These are phyloP conservation scores for Plasmodium knowlesi DNA, from an alignment of 169 alveolate species.

Conservation along the genomic window DNA sequence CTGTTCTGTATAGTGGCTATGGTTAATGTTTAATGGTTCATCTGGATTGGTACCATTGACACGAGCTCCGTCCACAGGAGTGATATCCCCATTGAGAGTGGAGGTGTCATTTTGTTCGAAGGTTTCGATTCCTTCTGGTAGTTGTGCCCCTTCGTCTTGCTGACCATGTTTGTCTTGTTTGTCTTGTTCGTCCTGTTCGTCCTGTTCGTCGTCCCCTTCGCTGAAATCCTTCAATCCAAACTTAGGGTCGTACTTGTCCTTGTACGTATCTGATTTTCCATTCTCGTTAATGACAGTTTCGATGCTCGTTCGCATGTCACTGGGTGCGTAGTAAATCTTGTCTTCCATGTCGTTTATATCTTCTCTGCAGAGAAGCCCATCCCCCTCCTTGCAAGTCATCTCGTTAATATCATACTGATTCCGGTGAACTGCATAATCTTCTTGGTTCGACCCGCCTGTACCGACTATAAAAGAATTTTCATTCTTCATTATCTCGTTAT, in stretches of 20 bases:
- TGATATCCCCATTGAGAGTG: not conserved
- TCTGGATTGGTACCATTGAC: not conserved
- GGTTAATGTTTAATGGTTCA: not conserved
- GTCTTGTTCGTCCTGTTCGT: not conserved
- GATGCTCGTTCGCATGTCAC: slow-evolving; percentile 36
- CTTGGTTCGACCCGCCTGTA: not conserved
- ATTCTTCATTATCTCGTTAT: not conserved
- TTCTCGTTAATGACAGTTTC: slow-evolving; percentile 21
- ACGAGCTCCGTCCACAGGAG: not conserved
- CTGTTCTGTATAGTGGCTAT: not conserved
- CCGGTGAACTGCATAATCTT: not conserved
- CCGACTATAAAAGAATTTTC: not conserved
- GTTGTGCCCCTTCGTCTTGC: no score
- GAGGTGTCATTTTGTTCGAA: not conserved
- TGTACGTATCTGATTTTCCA: not conserved
- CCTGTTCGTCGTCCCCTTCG: not conserved
- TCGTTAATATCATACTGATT: not conserved
- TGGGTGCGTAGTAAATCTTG: slow-evolving; percentile 48
- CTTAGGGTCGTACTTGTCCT: not conserved
- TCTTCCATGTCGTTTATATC: slow-evolving; percentile 1
- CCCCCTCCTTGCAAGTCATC: not conserved
- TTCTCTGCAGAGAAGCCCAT: not conserved
- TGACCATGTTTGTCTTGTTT: no score
- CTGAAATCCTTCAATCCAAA: not conserved
- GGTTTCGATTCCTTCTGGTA: no score